Evolutionary conservation across 495 filamentous ascomycete species (phyloP), one percentile per base, ranked within the genome.

Genomic region (Aspergillus sparsus): DNA sequence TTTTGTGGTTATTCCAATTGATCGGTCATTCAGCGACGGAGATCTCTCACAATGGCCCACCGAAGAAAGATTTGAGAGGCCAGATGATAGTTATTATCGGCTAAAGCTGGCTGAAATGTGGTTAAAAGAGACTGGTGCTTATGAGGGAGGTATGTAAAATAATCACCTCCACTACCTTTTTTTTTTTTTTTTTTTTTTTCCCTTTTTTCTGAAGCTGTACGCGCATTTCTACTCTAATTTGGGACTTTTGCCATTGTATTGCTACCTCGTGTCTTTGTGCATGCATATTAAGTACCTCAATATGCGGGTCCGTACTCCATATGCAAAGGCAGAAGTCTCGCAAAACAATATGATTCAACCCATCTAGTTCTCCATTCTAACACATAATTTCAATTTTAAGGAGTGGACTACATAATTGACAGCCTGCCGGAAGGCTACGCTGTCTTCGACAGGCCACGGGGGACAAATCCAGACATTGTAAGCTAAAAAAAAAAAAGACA

Each of bases 361-460:
- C 32, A 13, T 27, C 31, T 21, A 31, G 16, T 36, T 36, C 35
- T 34, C 16, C 4, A 47, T 50, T 18, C 59, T 68, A 27, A 66
- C 46, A 53, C 27, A 54, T 9, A 13, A 27, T 44, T 13, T 16
- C 55, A 27, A 50, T 16, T 16, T 49, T 34, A 55, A 82, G 79
- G 77, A 16, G 66, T 75, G n/a, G 68, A 47, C 0, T 85, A 85
- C 65, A 71, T 66, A 9, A 70, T 87, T 7, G 77, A 85, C 46
- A 64, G 65, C 13, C 66, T 87, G n/a, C 85, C 85, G 11, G 75
- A 78, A 5, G 83, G 83, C 13, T 87, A 86, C 66, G 67, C 64
- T 5, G 62, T 85, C 1, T 78, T 75, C 60, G 74, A 83, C 33
- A 71, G 74, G 47, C 68, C 77, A 6, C 76, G 83, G 9, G 53